These are phyloP conservation scores for Purpureocillium lavendulum DNA, from an alignment of 2,329 filamentous ascomycete species.

Conservation along the genomic window DNA sequence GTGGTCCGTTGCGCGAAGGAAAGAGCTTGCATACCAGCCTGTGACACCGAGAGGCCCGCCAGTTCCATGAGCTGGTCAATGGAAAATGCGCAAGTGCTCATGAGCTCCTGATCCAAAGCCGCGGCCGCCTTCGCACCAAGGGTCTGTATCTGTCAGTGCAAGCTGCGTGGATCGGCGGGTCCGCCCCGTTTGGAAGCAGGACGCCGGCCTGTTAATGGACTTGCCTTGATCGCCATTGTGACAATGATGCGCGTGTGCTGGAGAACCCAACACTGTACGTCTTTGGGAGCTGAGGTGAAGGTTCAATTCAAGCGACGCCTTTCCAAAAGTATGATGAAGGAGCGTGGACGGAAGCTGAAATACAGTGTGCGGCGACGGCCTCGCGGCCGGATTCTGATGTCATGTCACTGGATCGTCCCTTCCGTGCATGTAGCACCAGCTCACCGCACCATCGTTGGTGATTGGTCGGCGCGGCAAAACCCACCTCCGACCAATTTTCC, in stretches of 20 bases:
- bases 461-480: constrained; percentile 28
- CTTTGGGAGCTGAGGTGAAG: too few species aligned
- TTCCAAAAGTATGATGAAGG: too few species aligned
- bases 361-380: too few species aligned
- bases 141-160: constrained; percentile 37
- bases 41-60: constrained; percentile 84
- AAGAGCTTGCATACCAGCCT: constrained; percentile 54
- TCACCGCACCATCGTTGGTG: not conserved
- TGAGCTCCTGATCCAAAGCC: constrained; percentile 86
- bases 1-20: too few species aligned
- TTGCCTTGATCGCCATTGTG: constrained; percentile 24
- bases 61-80: constrained; percentile 97
- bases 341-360: too few species aligned
- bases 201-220: not conserved
- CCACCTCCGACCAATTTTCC: constrained; percentile 18
- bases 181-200: not conserved
- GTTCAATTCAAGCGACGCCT: too few species aligned
- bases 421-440: too few species aligned
- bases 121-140: constrained; percentile 81
- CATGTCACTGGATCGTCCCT: too few species aligned
- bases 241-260: too few species aligned
- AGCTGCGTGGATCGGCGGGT: too few species aligned
- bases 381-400: too few species aligned
- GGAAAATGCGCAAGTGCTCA: constrained; percentile 81
- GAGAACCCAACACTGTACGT: too few species aligned